Conservation (phyloP, 164 flowering plant species). For the Liquidambar formosana region DNA sequence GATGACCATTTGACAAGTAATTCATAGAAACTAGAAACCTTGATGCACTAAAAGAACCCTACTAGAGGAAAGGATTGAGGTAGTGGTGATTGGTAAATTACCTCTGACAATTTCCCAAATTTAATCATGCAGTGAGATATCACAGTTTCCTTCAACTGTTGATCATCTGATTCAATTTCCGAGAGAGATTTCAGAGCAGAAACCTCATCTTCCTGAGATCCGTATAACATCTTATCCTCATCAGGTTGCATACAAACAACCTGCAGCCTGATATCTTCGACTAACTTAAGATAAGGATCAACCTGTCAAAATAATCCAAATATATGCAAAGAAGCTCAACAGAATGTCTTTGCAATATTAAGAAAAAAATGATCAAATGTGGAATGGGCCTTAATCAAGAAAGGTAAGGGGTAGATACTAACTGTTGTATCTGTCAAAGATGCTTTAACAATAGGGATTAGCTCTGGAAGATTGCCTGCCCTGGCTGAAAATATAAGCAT, state of each 20-base stretch:
- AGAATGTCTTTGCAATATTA: too few species aligned
- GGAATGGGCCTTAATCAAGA: background rate
- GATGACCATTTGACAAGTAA: background rate
- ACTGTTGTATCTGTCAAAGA: conserved; percentile 60
- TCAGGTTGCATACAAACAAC: conserved; percentile 32
- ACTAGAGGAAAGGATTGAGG: background rate
- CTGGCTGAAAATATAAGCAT: conserved; percentile 80
- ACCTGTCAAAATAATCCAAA: conserved; percentile 38
- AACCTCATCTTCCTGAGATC: conserved; percentile 66
- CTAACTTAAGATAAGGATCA: conserved; percentile 72
- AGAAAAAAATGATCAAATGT: background rate
- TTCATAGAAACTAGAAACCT: background rate
- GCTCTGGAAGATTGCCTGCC: conserved; percentile 54
- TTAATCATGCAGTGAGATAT: conserved; percentile 51
- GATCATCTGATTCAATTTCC: conserved; percentile 40
- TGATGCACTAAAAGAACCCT: background rate
- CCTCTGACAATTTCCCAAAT: conserved; percentile 61
- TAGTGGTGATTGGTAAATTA: conserved; percentile 15
- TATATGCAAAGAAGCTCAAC: background rate
- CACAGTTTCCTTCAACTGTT: conserved; percentile 48
- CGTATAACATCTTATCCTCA: conserved; percentile 31
- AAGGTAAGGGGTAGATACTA: conserved; percentile 11
- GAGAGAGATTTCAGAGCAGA: conserved; percentile 62
- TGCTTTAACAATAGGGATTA: conserved; percentile 60
- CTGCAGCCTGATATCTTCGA: conserved; percentile 58